Conservation (phyloP, 805 yeast genomes). For the Diddensiella santjacobensis region DNA sequence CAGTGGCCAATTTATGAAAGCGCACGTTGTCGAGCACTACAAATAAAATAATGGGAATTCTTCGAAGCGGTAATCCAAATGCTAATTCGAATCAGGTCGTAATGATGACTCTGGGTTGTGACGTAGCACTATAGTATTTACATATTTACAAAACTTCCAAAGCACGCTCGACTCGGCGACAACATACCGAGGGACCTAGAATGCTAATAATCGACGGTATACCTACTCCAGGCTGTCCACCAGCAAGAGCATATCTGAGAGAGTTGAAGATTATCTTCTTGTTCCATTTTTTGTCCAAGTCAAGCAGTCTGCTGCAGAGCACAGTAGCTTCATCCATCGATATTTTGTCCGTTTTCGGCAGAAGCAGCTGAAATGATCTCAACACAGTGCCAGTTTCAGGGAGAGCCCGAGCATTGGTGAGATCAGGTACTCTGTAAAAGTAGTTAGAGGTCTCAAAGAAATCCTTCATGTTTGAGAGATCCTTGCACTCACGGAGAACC, state of each 20-base stretch:
- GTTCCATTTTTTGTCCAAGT: constrained; percentile 6
- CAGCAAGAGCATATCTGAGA: constrained; percentile 66
- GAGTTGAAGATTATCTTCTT: constrained; percentile 45
- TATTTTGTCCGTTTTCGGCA: neutral
- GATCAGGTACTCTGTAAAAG: constrained; percentile 17
- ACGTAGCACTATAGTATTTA: too few relatives aligned
- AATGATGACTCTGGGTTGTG: too few relatives aligned
- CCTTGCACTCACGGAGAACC: constrained; percentile 44
- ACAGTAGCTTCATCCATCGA: constrained; percentile 2
- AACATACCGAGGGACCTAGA: constrained; percentile 39
- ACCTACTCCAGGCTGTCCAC: constrained; percentile 64
- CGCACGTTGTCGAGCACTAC: too few relatives aligned
- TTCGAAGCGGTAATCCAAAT: too few relatives aligned
- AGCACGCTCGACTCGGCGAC: neutral
- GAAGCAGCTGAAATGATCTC: neutral
- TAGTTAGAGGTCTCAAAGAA: constrained; percentile 46
- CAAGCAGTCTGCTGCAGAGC: constrained; percentile 5
- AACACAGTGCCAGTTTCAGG: neutral
- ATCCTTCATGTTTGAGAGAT: constrained; percentile 53
- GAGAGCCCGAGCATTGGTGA: neutral
- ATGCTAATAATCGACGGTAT: constrained; percentile 54
- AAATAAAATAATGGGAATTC: too few relatives aligned
- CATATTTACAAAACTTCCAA: too few relatives aligned
- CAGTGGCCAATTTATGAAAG: too few relatives aligned
- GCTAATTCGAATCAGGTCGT: too few relatives aligned